Evolutionary conservation across 75 land plant species (phyloP).

Genomic region (Sequoiadendron giganteum): DNA sequence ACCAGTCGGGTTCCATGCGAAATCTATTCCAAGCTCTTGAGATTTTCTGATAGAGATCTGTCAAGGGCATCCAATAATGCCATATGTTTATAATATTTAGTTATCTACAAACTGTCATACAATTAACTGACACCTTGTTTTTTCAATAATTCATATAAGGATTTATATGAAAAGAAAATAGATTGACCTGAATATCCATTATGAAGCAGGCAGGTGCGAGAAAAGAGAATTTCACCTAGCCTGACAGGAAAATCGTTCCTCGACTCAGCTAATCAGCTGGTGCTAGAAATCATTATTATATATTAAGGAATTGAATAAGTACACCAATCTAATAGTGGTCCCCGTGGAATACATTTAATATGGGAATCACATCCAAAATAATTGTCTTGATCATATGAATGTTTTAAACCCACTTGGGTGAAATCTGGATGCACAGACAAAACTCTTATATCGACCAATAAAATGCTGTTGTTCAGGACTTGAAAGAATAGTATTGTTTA

Average conservation of each 20-base stretch:
- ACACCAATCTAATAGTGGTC: not conserved
- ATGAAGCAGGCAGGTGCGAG: not conserved
- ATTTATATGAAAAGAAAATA: not conserved
- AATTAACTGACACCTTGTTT: not conserved
- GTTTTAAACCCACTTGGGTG: not conserved
- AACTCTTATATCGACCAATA: slow-evolving; percentile 3
- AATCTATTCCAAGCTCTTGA: not conserved
- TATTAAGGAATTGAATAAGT: not conserved
- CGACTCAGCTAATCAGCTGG: not conserved
- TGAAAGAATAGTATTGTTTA: slow-evolving; percentile 3
- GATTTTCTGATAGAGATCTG: not conserved
- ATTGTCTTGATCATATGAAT: not conserved
- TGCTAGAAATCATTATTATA: not conserved
- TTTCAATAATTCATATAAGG: not conserved
- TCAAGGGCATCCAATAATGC: no score
- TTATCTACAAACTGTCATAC: not conserved
- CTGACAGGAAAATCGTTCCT: not conserved
- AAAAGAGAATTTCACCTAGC: slow-evolving; percentile 7
- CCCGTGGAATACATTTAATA: not conserved
- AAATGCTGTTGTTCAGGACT: not conserved
- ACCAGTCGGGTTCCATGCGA: no score
- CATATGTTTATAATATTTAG: not conserved
- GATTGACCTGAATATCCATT: not conserved
- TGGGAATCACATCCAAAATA: not conserved
- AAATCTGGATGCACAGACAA: not conserved